A percentile compares a stretch with the other conserved stretches of the same genome.
phyloP scores from a whole-genome alignment of 495 filamentous ascomycete genomes.

The Gamarada debralockiae region DNA sequence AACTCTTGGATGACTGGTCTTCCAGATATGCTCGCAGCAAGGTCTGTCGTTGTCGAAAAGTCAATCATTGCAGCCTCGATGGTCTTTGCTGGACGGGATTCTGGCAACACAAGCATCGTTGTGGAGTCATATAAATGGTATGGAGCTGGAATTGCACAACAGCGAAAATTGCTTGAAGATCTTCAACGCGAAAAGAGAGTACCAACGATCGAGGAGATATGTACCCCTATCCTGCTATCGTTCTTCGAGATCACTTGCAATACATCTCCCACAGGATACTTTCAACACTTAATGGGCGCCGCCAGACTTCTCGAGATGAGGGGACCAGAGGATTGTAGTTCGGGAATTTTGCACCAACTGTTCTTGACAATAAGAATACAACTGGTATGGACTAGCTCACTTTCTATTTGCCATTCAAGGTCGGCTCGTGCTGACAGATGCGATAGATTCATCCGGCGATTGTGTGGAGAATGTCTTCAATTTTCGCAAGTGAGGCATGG shows the following conservation, averaged over 20 bases:
- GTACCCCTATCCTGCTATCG: slow-evolving; percentile 4
- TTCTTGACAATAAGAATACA: slow-evolving; percentile 3
- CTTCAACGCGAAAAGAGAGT: neutral
- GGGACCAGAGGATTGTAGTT: neutral
- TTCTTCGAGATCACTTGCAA: slow-evolving; percentile 5
- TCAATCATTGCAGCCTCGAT: neutral
- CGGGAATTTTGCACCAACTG: neutral
- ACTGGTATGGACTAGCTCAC: too few relatives aligned
- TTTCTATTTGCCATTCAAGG: too few relatives aligned
- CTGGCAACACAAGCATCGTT: neutral
- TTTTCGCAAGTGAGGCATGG: too few relatives aligned
- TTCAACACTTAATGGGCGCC: slow-evolving; percentile 1
- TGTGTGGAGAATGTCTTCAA: too few relatives aligned
- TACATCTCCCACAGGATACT: neutral
- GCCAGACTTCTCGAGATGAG: neutral
- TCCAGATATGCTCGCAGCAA: neutral
- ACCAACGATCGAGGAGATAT: neutral
- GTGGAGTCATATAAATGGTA: slow-evolving; percentile 9
- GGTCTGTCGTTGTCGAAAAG: neutral
- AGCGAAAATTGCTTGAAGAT: neutral
- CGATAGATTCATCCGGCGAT: too few relatives aligned
- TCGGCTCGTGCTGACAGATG: too few relatives aligned
- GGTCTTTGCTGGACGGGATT: neutral
- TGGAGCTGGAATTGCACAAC: neutral
- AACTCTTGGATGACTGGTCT: slow-evolving; percentile 1